phyloP scores from a whole-genome alignment of 192 early-diverging fungal genomes.

The Irineochytrium annulatum region DNA sequence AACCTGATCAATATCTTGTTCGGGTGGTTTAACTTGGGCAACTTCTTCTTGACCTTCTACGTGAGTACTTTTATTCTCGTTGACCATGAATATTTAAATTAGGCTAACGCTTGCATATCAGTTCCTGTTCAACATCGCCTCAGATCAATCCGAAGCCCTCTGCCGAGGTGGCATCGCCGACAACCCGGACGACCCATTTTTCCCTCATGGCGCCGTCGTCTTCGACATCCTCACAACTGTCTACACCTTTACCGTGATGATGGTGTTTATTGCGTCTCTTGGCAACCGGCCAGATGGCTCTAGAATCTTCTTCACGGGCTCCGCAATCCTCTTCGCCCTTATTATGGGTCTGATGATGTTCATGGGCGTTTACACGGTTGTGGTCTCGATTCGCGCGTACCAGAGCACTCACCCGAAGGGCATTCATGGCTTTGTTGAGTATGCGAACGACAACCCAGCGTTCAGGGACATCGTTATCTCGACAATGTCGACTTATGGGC shows the following conservation, averaged over 20 bases:
- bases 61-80: constrained; percentile 31
- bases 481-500: constrained; percentile 31
- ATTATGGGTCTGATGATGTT: constrained; percentile 70
- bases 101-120: neutral
- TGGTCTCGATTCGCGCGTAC: constrained; percentile 19
- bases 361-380: constrained; percentile 35
- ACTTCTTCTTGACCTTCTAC: constrained; percentile 55
- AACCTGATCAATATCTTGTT: constrained; percentile 58
- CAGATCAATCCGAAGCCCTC: neutral
- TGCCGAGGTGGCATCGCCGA: constrained; percentile 27
- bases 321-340: constrained; percentile 72
- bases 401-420: constrained; percentile 9
- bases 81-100: neutral
- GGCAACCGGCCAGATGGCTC: constrained; percentile 49
- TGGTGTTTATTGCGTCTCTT: constrained; percentile 41
- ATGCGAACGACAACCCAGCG: constrained; percentile 11
- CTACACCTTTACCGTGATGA: constrained; percentile 34
- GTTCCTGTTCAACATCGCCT: constrained; percentile 27
- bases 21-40: constrained; percentile 48
- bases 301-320: constrained; percentile 60
- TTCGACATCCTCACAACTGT: constrained; percentile 24
- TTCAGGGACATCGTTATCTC: constrained; percentile 38
- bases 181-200: constrained; percentile 39
- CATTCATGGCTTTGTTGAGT: neutral
- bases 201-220: constrained; percentile 33